Base-by-base conservation (phyloP, 805 yeast genomes). In the Teunomyces barrocoloradensis region DNA sequence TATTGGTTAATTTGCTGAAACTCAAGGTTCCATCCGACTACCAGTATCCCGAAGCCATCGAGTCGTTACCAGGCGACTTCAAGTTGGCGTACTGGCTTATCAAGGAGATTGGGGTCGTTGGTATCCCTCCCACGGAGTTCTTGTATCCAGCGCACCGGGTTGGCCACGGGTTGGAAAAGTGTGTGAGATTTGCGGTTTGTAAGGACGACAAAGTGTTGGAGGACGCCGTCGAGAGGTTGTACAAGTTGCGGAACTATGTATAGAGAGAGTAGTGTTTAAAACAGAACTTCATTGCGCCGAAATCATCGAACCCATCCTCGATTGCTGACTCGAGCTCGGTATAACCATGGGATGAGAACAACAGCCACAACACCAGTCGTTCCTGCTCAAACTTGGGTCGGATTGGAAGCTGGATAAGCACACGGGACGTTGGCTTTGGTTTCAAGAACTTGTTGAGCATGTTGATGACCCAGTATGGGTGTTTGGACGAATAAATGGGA, bases 61-160 rank as follows among this genome's bases (percentile, higher is more conserved):
- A 70, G 44, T 66, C 65, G 30, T 81, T 87, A 52, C 92, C 96
- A 12, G 82, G 82, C 53, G 99, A 94, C 70, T 94, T 90, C 76
- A 82, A 81, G 63, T 75, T 85, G 53, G 95, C 96, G 0, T 89
- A 88, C 69, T 94, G 98, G 97, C 75, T 94, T 50, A 89, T 90
- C 59, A 84, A 82, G 62, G 96, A 90, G 63, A 65, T 92, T 48
- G 99, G 99, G 9, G 95, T 94, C 35, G 98, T 94, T 17, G 86
- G 96, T 3, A 94, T 94, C 53, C 99, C 99, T 9, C 98, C 98
- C 25, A 86, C 96, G n/a, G 98, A 92, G 67, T 94, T 94, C 61
- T 82, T 88, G 59, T 78, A 83, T 38, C 79, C 82, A 7, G 82
- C 80, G 50, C 82, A 86, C 54, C 66, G 74, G 56, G 50, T 51